These are phyloP conservation scores for Claviceps fusiformis DNA, from an alignment of 2,329 filamentous ascomycete genomes.

Conservation along the genomic window DNA sequence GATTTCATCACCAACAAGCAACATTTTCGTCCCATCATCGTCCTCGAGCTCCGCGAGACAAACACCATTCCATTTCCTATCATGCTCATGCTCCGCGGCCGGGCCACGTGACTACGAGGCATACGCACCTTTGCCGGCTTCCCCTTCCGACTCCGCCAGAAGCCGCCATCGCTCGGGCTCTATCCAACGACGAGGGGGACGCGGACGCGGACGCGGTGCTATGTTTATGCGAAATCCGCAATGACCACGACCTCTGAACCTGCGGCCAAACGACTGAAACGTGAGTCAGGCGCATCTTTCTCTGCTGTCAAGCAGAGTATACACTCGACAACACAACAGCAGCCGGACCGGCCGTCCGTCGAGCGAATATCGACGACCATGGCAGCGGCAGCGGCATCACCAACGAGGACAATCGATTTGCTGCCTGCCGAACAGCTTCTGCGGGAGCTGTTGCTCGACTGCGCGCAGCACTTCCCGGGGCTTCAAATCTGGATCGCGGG, in stretches of 20 bases:
- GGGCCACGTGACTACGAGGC: not conserved
- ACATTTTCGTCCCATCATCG: not conserved
- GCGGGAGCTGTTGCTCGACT: conserved; percentile 7
- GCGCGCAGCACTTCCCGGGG: conserved; percentile 4
- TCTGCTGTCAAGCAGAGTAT: not conserved
- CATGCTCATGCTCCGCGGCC: not conserved
- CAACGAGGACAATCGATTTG: not conserved
- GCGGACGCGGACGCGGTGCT: not conserved
- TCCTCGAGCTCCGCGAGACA: not conserved
- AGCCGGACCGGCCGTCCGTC: not conserved
- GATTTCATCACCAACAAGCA: too few species aligned
- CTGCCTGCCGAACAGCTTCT: not conserved
- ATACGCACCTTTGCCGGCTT: not conserved
- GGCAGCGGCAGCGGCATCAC: not conserved
- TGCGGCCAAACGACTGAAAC: conserved; percentile 20
- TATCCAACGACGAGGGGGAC: too few species aligned
- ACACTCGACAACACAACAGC: not conserved
- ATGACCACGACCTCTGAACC: not conserved
- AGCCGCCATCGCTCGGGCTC: not conserved
- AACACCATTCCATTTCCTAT: not conserved
- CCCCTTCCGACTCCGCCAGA: not conserved
- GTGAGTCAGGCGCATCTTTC: not conserved
- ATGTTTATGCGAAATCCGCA: not conserved
- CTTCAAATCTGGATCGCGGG: conserved; percentile 10
- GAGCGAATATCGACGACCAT: not conserved